Base-by-base conservation (phyloP, 768 basidiomycete species). In the Hemileccinum impolitum region DNA sequence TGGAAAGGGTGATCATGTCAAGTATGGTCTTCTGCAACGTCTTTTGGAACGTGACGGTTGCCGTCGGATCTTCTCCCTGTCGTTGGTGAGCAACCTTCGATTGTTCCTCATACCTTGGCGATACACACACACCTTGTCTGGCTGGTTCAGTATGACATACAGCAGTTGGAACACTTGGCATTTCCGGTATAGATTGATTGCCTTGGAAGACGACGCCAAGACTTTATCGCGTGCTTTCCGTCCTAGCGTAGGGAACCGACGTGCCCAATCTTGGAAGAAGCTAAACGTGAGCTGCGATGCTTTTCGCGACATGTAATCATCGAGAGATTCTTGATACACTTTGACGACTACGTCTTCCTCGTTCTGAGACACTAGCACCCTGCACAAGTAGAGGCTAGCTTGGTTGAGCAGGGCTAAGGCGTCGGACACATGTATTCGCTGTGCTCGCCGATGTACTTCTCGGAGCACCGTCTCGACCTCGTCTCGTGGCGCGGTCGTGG, bases 241-340 rank as follows among this genome's bases (percentile, higher is more conserved):
- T 17, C 79, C 88, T 13, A 75, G 68, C 4, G 65, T 48, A 0
- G 89, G 82, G 66, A 79, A 79, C 34, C 87, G 82, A 17, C 77
- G 76, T 51, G 87, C 73, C 62, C 88, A 87, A 46, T 91, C 88
- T 40, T 81, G 75, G 73, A 97, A 86, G 72, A 94, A 94, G 39
- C 65, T 68, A 5, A 78, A 65, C 58, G 86, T 85, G 39, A 94
- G 75, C 25, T 78, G 73, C 3, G 91, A 94, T 38, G 82, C 79
- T 71, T 95, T 96, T 50, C 90, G 80, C 6, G 80, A 82, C 50
- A 86, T 72, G 59, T 90, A 94, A 64, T 95, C 90, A 15, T 70
- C 61, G 13, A 94, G 66, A 0, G 90, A 90, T 54, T 70, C 68
- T 41, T 72, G 74, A 63, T 95, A 94, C 8, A 73, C 65, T n/a